Base-by-base conservation (phyloP, 768 basidiomycete species). In the Amanita molliuscula region DNA sequence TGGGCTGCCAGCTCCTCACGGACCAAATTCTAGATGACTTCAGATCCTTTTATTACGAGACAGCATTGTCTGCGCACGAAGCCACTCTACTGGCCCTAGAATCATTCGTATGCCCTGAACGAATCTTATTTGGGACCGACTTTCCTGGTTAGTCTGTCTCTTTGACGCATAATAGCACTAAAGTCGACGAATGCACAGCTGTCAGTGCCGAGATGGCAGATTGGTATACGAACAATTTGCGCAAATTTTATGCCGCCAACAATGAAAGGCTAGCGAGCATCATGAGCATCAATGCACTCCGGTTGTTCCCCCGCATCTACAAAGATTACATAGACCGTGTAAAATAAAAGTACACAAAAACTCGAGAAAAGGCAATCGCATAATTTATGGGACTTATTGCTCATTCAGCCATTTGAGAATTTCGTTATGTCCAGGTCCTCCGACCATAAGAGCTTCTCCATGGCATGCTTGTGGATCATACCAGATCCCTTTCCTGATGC, bases 1-100 rank as follows among this genome's bases (percentile, higher is more conserved):
- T 88, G 83, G 85, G 84, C 13, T 83, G 82, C 49, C 45, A 63
- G 1, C 71, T 86, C n/a, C 66, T 70, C 4, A 76, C 76, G 2
- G 78, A 79, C 3, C 79, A 86, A 53, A 84, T 88, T 34, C 53
- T 88, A 3, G 65, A 74, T 6, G 85, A 86, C 59, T 88, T 88
- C 63, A 71, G 67, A 59, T 75, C 67, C 28, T 89, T 86, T 58
- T 88, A 84, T 64, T 87, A 75, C 57, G 86, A 89, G 52, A 82
- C 78, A 1, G 86, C 86, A 16, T 63, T 89, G 55, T 77, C 76
- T 58, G 74, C 80, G 2, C 73, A 77, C 59, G 72, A 71, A 37
- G 62, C 73, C 20, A 81, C 70, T 44, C 65, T 85, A 16, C 59
- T 67, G 16, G 70, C 75, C 3, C 67, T 82, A 58, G 67, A 79